Evolutionary conservation across 768 basidiomycete genomes (phyloP), one percentile per base, ranked within the genome.

Genomic region (Trametes villosa): DNA sequence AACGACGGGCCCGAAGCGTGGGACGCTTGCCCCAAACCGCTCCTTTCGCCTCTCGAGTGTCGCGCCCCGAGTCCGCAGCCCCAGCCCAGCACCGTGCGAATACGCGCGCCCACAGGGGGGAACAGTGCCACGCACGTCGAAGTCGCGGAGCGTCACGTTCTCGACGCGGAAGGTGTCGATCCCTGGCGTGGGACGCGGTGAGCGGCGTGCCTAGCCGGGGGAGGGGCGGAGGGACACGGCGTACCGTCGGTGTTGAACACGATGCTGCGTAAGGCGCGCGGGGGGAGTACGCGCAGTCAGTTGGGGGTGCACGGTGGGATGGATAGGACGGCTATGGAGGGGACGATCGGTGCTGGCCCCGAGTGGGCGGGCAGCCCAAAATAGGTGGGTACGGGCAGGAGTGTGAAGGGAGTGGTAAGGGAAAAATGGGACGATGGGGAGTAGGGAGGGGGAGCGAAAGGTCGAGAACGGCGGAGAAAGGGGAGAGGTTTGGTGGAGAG

Each of bases 171-270:
- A 86, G 0, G 83, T 86, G 67, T 85, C 76, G 53, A 84, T 83
- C 1, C 83, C 83, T 83, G 51, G 44, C 38, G 44, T 53, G 27
- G 31, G 45, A 48, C 20, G 24, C n/a, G 17, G 53, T 4, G 8
- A 15, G 4, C 36, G 13, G 6, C 13, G 36, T 38, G 13, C 36
- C 4, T 17, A 38, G 36, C 36, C 13, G 36, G 13, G 13, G 36
- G 36, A 18, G 34, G 4, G 33, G 22, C 24, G 20, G 33, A 5
- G 29, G 24, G 17, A 36, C 52, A n/a, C 15, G 44, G 27, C 71
- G 49, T 38, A 81, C 84, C 84, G 72, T 86, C 85, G 4, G 84
- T 86, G 68, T 86, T 86, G 41, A 81, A 83, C 0, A 86, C 84
- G 56, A 83, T 77, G 62, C 81, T 85, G 56, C 18, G 4, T 18